Base-by-base conservation (phyloP, 352 stramenopile genomes). In the Phytophthora sp. region DNA sequence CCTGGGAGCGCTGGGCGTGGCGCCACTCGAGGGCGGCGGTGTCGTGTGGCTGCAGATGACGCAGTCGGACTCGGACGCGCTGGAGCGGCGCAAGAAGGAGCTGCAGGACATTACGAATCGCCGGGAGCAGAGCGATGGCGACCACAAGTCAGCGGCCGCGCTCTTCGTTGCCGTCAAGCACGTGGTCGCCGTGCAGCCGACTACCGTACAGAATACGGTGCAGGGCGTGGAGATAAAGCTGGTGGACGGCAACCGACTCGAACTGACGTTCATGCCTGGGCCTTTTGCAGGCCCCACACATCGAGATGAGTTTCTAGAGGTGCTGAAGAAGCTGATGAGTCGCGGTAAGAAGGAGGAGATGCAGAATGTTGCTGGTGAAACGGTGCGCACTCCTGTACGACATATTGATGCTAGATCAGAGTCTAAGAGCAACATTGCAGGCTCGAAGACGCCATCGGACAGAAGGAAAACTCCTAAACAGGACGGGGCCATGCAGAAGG, bases 51-150 rank as follows among this genome's bases (percentile, higher is more conserved):
- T 85, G 8, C 84, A 90, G 60, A 56, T 76, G 33, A 27, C 52
- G 18, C 55, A 71, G 39, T 82, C 76, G 12, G 84, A 90, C 65
- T 88, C 76, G 33, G 76, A 88, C 35, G 81, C 74, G 13, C 71
- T 83, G 46, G 62, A 80, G 36, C 39, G 57, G 21, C 79, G 81
- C 45, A 85, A 77, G 62, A 79, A 81, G 51, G 69, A 84, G 69
- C 73, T 91, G 44, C 73, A 80, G 60, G 77, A 87, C 52, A 85
- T 90, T 29, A 84, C 77, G 11, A 88, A 79, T 47, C 63, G 60
- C 30, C 27, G 46, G 46, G 63, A 54, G 12, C 51, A 74, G 4
- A 16, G 42, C 13, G 30, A 46, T 12, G 45, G 23, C 1, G 47
- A 23, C 0, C 30, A 33, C 50, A 64, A 76, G 46, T 80, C 73